Conservation (phyloP, 1,139 yeast genomes). For the Yamadazyma spencermartinsiae region DNA sequence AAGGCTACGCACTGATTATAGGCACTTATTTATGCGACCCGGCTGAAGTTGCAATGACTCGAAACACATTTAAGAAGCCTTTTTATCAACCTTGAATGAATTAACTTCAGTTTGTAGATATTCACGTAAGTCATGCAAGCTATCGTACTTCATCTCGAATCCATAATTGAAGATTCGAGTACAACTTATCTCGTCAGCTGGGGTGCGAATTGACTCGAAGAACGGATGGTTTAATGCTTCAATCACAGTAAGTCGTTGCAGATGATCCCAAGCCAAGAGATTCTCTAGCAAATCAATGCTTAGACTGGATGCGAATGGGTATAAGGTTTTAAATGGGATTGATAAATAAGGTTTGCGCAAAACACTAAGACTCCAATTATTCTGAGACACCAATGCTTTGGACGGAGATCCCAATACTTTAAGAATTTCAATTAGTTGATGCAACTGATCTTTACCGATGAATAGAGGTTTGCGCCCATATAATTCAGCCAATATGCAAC, state of each 20-base stretch:
- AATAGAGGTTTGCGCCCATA: slow-evolving; percentile 75
- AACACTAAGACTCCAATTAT: slow-evolving; percentile 28
- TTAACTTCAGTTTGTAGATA: slow-evolving; percentile 49
- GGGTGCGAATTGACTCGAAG: slow-evolving; percentile 47
- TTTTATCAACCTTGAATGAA: slow-evolving; percentile 19
- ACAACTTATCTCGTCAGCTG: slow-evolving; percentile 51
- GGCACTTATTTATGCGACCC: no score
- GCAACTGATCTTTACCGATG: slow-evolving; percentile 64
- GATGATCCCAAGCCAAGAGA: slow-evolving; percentile 64
- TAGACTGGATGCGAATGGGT: slow-evolving; percentile 55
- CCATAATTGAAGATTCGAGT: slow-evolving; percentile 56
- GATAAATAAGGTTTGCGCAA: slow-evolving; percentile 26
- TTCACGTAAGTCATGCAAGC: slow-evolving; percentile 41
- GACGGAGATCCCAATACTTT: slow-evolving; percentile 65
- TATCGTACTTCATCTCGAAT: slow-evolving; percentile 48
- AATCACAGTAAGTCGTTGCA: slow-evolving; percentile 45
- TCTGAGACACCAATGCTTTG: slow-evolving; percentile 30
- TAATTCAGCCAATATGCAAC: slow-evolving; percentile 75
- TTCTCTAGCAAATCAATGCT: slow-evolving; percentile 50
- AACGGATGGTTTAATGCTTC: slow-evolving; percentile 55
- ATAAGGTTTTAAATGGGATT: slow-evolving; percentile 49
- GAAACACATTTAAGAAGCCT: no score
- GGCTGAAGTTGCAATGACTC: no score
- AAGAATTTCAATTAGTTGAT: slow-evolving; percentile 63
- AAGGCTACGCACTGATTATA: no score